Base-by-base conservation (phyloP, 768 basidiomycete genomes). In the Termitomyces sp. region DNA sequence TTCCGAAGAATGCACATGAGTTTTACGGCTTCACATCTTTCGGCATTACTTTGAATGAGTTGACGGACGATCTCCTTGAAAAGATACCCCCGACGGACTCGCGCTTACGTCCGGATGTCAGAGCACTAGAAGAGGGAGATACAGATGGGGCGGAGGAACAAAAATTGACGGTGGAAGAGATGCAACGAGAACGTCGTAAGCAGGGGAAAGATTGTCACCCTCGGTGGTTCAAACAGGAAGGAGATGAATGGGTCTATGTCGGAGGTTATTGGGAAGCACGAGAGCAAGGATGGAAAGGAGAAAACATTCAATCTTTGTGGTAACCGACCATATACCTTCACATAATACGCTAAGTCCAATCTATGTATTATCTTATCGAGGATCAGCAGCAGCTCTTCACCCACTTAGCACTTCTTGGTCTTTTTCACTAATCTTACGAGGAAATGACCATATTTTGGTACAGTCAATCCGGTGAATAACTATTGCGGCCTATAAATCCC, bases 231-330 rank as follows among this genome's bases (percentile, higher is more conserved):
- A 81, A 79, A 67, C 81, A 81, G 66, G 79, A 78, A 36, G 79
- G 77, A 27, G 87, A 88, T 46, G 87, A 89, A 60, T 94, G 89
- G 90, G 68, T 78, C 47, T 94, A 93, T 67, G 70, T 64, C 22
- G 91, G 93, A 41, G 89, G 87, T 16, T 94, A 94, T 68, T 94
- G 92, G 92, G 91, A 94, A 65, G 79, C 81, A 36, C 80, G 88
- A 63, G 76, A 78, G 54, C 77, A 73, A 49, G 80, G 83, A 44
- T 93, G 89, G 89, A 84, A 82, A 65, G 77, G 72, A 48, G 70
- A 72, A 12, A 58, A 68, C 6, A 70, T 82, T 47, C 72, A 77
- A 57, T 72, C 84, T 12, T 75, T 92, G 41, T 92, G 90, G 90
- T 91, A 75, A 84, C 52, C 27, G 34, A 33, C 34, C 49, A 36